These are phyloP conservation scores for Calocybe gangraenosa DNA, from an alignment of 768 basidiomycete species.

Conservation along the genomic window DNA sequence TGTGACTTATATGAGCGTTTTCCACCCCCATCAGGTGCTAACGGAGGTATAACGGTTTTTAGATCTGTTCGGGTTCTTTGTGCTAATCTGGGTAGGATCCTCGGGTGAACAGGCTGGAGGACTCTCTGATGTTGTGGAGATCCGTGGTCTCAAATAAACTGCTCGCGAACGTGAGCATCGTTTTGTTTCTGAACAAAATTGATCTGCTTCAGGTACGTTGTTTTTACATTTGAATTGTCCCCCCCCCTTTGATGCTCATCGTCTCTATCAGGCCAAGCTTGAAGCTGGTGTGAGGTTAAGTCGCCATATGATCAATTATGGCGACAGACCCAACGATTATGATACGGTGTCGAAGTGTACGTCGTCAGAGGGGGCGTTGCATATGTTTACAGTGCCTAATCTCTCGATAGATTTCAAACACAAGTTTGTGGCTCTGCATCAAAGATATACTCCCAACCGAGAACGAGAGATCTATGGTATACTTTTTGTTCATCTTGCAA, in stretches of 20 bases:
- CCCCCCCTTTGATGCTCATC: neutral
- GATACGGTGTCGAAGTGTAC: constrained; percentile 71
- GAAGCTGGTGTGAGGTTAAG: constrained; percentile 70
- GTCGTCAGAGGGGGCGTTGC: constrained; percentile 18
- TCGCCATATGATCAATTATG: constrained; percentile 67
- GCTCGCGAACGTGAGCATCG: constrained; percentile 68
- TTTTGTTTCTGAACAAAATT: constrained; percentile 80
- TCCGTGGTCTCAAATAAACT: constrained; percentile 68
- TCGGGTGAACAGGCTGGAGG: constrained; percentile 72
- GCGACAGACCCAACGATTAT: constrained; percentile 75
- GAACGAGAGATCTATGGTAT: constrained; percentile 70
- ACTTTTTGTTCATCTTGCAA: constrained; percentile 20
- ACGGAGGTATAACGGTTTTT: constrained; percentile 49
- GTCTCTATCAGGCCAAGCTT: constrained; percentile 55
- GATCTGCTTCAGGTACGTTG: constrained; percentile 64
- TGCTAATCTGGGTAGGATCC: constrained; percentile 47
- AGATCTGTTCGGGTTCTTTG: constrained; percentile 3
- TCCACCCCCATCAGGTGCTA: constrained; percentile 41
- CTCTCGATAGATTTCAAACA: constrained; percentile 58
- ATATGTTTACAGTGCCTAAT: constrained; percentile 1
- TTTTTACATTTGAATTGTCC: neutral
- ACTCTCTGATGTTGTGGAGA: constrained; percentile 75
- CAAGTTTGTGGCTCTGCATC: constrained; percentile 70
- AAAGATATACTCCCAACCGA: constrained; percentile 62
- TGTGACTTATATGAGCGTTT: constrained; percentile 11